These are phyloP conservation scores for Phytophthora brassicae DNA, from an alignment of 352 stramenopile species.

Conservation along the genomic window DNA sequence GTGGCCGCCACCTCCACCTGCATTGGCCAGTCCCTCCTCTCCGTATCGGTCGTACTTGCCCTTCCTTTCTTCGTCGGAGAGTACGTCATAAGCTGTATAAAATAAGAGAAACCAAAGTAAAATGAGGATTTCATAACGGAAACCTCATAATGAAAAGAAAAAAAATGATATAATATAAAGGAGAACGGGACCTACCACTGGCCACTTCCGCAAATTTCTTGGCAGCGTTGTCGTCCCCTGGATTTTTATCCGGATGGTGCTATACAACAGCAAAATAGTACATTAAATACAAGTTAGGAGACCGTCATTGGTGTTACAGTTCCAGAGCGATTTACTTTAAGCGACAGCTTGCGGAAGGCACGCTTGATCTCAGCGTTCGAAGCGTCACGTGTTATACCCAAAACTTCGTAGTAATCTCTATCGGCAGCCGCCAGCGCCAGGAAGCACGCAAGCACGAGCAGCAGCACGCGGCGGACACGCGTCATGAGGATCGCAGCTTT, in stretches of 20 bases:
- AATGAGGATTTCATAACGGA: neutral
- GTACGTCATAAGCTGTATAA: conserved; percentile 86
- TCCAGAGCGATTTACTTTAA: conserved; percentile 57
- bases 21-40: conserved; percentile 78
- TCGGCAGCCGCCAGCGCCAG: conserved; percentile 33
- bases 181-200: conserved; percentile 39
- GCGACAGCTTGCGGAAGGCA: conserved; percentile 87
- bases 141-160: no score
- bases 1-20: conserved; percentile 54
- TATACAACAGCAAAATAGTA: conserved; percentile 34
- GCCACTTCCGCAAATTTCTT: conserved; percentile 90
- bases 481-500: conserved; percentile 22
- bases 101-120: neutral
- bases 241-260: conserved; percentile 91
- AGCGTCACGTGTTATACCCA: conserved; percentile 64
- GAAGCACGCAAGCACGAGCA: conserved; percentile 29
- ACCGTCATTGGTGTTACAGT: neutral
- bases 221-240: conserved; percentile 76
- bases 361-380: conserved; percentile 78
- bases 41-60: conserved; percentile 91
- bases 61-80: conserved; percentile 90
- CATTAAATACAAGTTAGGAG: conserved; percentile 5
- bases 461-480: conserved; percentile 34
- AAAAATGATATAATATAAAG: neutral
- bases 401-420: conserved; percentile 74